A percentile compares a stretch with the other conserved stretches of the same genome.
These are phyloP conservation scores for Gossypium rotundifolium DNA, from an alignment of 345 rosid species.

Conservation along the genomic window DNA sequence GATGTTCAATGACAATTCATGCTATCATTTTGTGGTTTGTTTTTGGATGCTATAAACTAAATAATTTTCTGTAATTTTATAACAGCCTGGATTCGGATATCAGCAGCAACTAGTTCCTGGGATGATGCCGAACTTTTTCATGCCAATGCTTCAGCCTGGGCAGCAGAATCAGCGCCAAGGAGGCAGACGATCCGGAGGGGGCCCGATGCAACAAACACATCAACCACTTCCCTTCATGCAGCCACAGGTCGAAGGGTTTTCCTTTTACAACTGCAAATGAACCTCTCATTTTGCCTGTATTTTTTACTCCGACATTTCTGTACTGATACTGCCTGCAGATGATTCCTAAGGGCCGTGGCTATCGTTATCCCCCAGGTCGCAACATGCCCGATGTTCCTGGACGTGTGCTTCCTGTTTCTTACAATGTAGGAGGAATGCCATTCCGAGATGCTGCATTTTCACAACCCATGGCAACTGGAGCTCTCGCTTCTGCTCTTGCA, in stretches of 20 bases:
- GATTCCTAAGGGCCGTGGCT: conserved; percentile 70
- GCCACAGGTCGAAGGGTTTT: conserved; percentile 50
- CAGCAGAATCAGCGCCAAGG: conserved; percentile 89
- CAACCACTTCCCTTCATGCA: conserved; percentile 77
- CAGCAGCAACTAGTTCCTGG: conserved; percentile 95
- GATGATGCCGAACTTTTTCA: conserved; percentile 39
- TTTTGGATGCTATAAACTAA: neutral
- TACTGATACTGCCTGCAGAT: conserved; percentile 42
- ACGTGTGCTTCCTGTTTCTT: conserved; percentile 70
- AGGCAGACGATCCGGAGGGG: conserved; percentile 59
- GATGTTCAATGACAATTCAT: no score
- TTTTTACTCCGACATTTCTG: neutral
- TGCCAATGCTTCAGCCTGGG: conserved; percentile 35
- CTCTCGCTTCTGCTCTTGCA: conserved; percentile 42
- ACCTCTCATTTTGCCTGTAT: neutral
- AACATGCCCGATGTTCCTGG: conserved; percentile 72
- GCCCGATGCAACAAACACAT: conserved; percentile 51
- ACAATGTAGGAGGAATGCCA: conserved; percentile 59
- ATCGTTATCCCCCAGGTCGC: conserved; percentile 75
- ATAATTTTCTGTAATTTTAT: conserved; percentile 2
- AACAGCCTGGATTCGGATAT: conserved; percentile 82
- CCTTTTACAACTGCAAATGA: neutral
- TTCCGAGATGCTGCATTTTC: conserved; percentile 28
- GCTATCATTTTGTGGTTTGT: neutral
- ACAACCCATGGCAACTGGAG: no score